These are phyloP conservation scores for Platanthera zijinensis DNA, from an alignment of 106 monocot species.

Conservation along the genomic window DNA sequence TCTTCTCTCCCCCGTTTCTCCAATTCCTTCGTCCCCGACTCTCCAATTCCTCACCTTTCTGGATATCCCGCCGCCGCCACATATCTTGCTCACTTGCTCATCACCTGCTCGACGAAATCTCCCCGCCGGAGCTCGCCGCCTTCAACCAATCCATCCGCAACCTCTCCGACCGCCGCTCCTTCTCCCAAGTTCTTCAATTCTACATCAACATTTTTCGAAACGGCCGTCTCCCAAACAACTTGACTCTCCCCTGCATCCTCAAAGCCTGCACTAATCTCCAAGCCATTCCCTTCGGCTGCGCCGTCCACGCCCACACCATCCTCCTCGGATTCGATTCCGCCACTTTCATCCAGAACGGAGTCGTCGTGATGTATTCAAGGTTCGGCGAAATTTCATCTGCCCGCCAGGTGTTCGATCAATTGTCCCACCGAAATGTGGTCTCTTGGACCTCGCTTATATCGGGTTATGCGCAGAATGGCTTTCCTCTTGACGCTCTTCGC, in stretches of 20 bases:
- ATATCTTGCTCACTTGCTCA: slow-evolving; percentile 16
- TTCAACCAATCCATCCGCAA: slow-evolving; percentile 33
- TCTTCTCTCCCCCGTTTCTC: neutral
- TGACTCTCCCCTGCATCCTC: slow-evolving; percentile 43
- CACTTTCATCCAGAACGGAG: slow-evolving; percentile 47
- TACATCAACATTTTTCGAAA: slow-evolving; percentile 18
- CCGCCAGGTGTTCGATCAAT: slow-evolving; percentile 21
- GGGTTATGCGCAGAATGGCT: slow-evolving; percentile 50
- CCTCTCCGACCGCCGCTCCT: slow-evolving; percentile 18
- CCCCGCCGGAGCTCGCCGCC: slow-evolving; percentile 24
- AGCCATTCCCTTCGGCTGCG: slow-evolving; percentile 10
- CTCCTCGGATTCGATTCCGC: slow-evolving; percentile 29
- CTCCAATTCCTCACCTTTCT: neutral
- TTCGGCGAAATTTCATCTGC: slow-evolving; percentile 28
- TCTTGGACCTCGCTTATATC: slow-evolving; percentile 71
- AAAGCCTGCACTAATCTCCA: slow-evolving; percentile 27
- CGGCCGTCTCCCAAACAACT: slow-evolving; percentile 20
- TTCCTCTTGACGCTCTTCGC: slow-evolving; percentile 29
- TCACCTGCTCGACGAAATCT: slow-evolving; percentile 45
- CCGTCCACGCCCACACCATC: slow-evolving; percentile 42
- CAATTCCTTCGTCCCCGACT: slow-evolving; percentile 11
- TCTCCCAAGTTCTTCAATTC: slow-evolving; percentile 12
- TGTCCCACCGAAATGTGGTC: slow-evolving; percentile 35
- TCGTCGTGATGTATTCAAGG: slow-evolving; percentile 53
- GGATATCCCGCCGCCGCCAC: slow-evolving; percentile 5